Conservation (phyloP, 805 yeast species). For the Candida ortonii region DNA sequence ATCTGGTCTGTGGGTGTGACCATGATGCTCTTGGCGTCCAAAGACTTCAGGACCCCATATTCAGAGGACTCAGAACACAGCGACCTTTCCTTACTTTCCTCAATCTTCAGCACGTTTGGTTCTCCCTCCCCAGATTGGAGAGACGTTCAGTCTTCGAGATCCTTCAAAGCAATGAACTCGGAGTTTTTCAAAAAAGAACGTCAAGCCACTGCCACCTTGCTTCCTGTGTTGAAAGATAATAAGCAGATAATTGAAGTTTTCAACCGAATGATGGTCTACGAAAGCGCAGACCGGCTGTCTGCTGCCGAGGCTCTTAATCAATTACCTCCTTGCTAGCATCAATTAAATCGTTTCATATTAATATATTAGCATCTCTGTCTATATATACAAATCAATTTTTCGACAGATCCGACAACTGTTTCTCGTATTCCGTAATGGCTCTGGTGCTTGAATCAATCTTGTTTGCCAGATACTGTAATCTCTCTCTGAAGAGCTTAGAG, state of each 20-base stretch:
- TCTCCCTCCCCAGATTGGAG: slow-evolving; percentile 54
- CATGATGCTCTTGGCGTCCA: slow-evolving; percentile 48
- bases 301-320: slow-evolving; percentile 27
- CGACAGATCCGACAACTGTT: slow-evolving; percentile 27
- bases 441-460: slow-evolving; percentile 64
- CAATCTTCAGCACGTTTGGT: slow-evolving; percentile 58
- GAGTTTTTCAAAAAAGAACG: slow-evolving; percentile 26
- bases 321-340: not conserved
- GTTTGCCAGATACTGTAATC: slow-evolving; percentile 63
- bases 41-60: slow-evolving; percentile 37
- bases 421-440: slow-evolving; percentile 48
- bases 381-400: slow-evolving; percentile 2
- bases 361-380: slow-evolving; percentile 1
- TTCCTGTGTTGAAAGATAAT: slow-evolving; percentile 34
- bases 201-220: slow-evolving; percentile 22
- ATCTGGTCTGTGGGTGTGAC: slow-evolving; percentile 72
- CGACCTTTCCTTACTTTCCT: slow-evolving; percentile 58
- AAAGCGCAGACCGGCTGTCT: slow-evolving; percentile 32
- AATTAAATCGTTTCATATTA: not conserved
- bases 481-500: slow-evolving; percentile 51
- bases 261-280: slow-evolving; percentile 42
- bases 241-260: slow-evolving; percentile 31
- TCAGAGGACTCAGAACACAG: slow-evolving; percentile 40
- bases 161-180: slow-evolving; percentile 34
- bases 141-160: slow-evolving; percentile 37